These are phyloP conservation scores for Cyclospora cayetanensis DNA, from an alignment of 169 alveolate genomes.

Conservation along the genomic window DNA sequence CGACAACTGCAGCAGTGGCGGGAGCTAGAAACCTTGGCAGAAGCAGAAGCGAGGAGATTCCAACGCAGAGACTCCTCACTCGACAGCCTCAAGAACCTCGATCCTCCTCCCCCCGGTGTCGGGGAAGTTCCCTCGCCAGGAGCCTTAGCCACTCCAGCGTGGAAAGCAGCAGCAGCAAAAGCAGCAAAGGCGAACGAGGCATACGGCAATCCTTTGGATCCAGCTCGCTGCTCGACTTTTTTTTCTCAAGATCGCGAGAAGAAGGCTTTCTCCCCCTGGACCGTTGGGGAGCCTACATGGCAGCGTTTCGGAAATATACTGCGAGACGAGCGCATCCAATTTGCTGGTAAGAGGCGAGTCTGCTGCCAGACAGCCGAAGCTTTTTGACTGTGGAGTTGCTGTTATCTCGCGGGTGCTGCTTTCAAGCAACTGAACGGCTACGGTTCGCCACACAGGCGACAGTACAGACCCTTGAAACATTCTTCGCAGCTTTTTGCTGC, in stretches of 20 bases:
- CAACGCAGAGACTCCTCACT: no score
- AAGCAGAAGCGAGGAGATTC: background rate
- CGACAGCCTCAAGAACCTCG: background rate
- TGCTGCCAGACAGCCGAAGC: no score
- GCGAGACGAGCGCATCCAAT: constrained; percentile 35
- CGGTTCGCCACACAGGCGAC: no score
- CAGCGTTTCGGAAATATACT: constrained; percentile 39
- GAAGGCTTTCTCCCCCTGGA: background rate
- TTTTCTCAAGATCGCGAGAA: background rate
- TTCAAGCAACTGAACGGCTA: no score
- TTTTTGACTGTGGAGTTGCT: no score
- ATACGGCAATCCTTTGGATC: background rate
- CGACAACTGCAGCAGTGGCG: constrained; percentile 33
- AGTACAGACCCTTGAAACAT: no score
- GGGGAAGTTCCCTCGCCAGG: background rate
- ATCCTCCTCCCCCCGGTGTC: no score
- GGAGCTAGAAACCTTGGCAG: no score
- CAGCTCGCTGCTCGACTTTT: background rate
- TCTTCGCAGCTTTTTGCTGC: no score
- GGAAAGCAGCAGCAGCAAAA: constrained; percentile 34
- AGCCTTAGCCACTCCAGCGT: background rate
- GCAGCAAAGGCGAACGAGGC: constrained; percentile 37
- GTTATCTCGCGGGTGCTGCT: no score
- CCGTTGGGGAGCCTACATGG: background rate
- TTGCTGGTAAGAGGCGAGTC: constrained; percentile 58